phyloP scores from a whole-genome alignment of 148 eudicot species.

The Spergularia bocconei region DNA sequence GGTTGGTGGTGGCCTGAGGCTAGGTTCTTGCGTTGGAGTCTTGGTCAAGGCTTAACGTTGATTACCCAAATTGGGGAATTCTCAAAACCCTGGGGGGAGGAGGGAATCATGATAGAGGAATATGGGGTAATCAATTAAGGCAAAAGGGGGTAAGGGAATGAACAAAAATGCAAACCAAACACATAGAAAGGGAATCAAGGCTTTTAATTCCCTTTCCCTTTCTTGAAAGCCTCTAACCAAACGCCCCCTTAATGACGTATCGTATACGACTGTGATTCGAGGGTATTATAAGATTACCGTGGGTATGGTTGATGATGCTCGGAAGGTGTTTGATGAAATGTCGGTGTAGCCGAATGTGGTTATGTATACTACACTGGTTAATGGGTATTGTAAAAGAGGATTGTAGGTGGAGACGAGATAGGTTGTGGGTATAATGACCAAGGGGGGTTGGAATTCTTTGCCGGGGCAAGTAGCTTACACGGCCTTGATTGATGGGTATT shows the following conservation, averaged over 20 bases:
- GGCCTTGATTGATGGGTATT: conserved; percentile 23
- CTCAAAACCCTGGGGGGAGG: too few relatives aligned
- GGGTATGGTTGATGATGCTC: conserved; percentile 26
- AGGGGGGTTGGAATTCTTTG: conserved; percentile 4
- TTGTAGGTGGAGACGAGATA: conserved; percentile 12
- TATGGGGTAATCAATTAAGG: too few relatives aligned
- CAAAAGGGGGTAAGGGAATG: too few relatives aligned
- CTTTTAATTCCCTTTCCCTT: too few relatives aligned
- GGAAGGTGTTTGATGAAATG: conserved; percentile 51
- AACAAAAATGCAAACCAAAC: too few relatives aligned
- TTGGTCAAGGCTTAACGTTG: too few relatives aligned
- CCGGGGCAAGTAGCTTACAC: conserved; percentile 12
- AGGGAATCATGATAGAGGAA: too few relatives aligned
- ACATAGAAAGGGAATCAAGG: too few relatives aligned
- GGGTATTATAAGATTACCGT: conserved; percentile 24
- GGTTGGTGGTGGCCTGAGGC: too few relatives aligned
- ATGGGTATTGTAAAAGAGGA: conserved; percentile 19
- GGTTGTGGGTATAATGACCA: conserved; percentile 18
- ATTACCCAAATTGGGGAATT: too few relatives aligned
- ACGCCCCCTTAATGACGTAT: background rate
- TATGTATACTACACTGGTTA: conserved; percentile 10
- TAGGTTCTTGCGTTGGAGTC: too few relatives aligned
- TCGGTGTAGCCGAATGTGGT: background rate
- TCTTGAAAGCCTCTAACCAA: too few relatives aligned
- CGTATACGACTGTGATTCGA: conserved; percentile 15